Evolutionary conservation across 352 stramenopile species (phyloP).

Genomic region (Globisporangium iwayamae): DNA sequence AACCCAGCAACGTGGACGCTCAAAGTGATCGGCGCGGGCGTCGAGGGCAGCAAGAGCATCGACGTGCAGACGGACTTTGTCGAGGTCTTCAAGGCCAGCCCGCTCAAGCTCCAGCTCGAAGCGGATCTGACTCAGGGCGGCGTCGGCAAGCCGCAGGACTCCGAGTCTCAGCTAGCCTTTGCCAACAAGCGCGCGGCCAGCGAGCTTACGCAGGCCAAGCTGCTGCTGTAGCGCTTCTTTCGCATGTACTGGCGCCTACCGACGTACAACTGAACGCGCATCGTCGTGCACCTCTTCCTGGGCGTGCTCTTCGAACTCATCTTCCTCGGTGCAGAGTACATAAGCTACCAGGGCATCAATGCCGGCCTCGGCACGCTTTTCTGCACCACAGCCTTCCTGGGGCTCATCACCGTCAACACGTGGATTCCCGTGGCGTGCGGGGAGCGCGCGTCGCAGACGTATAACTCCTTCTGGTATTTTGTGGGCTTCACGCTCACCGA

Average conservation of each 20-base stretch:
- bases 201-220: background rate
- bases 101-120: too few species aligned
- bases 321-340: background rate
- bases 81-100: too few species aligned
- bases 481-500: conserved; percentile 75
- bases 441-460: conserved; percentile 82
- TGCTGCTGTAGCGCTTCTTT: background rate
- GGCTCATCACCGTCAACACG: background rate
- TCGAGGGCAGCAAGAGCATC: too few species aligned
- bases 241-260: conserved; percentile 1
- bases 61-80: too few species aligned
- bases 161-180: background rate
- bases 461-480: conserved; percentile 60
- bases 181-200: background rate
- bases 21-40: too few species aligned
- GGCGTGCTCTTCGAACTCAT: background rate
- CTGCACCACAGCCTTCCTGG: background rate
- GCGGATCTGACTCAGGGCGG: too few species aligned
- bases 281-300: background rate
- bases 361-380: background rate
- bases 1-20: too few species aligned
- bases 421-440: conserved; percentile 49
- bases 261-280: background rate
- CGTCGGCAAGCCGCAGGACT: too few species aligned
- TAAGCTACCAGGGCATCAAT: background rate